Percentiles rank a stretch among this genome's conserved stretches.
These are phyloP conservation scores for Fraxinus americana DNA, from an alignment of 257 asterid genomes.

Conservation along the genomic window DNA sequence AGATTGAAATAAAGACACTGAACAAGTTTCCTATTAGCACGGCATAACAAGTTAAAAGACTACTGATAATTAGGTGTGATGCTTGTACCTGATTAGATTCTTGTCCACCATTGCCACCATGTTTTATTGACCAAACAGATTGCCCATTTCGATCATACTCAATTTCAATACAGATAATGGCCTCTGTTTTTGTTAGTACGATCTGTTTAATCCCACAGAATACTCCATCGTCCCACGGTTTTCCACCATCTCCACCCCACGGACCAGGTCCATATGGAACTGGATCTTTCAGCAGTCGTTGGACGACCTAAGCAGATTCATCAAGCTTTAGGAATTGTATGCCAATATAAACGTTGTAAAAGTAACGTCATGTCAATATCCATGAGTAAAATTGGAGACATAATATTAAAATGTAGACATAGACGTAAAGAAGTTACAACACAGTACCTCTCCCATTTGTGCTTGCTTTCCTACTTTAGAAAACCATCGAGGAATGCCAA, in stretches of 20 bases:
- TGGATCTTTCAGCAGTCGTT: constrained; percentile 50
- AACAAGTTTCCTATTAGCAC: neutral
- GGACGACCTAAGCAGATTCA: constrained; percentile 38
- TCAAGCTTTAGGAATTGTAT: constrained; percentile 2
- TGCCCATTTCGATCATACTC: constrained; percentile 89
- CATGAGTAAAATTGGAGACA: neutral
- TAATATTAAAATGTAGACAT: neutral
- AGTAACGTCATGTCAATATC: neutral
- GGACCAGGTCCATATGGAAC: constrained; percentile 83
- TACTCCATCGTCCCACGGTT: constrained; percentile 88
- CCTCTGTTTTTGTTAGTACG: constrained; percentile 53
- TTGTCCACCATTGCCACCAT: constrained; percentile 60
- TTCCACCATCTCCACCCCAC: constrained; percentile 91
- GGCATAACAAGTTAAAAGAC: neutral
- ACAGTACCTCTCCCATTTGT: constrained; percentile 50
- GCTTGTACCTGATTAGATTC: constrained; percentile 49
- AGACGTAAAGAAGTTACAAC: neutral
- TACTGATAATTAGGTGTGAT: neutral
- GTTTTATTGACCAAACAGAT: constrained; percentile 86
- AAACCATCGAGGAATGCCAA: constrained; percentile 43
- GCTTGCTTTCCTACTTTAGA: constrained; percentile 47
- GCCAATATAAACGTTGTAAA: neutral
- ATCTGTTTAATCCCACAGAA: constrained; percentile 75
- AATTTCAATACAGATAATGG: constrained; percentile 57
- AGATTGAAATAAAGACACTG: neutral